Conservation (phyloP, 495 filamentous ascomycete genomes). For the Neurospora tetrasperma region DNA sequence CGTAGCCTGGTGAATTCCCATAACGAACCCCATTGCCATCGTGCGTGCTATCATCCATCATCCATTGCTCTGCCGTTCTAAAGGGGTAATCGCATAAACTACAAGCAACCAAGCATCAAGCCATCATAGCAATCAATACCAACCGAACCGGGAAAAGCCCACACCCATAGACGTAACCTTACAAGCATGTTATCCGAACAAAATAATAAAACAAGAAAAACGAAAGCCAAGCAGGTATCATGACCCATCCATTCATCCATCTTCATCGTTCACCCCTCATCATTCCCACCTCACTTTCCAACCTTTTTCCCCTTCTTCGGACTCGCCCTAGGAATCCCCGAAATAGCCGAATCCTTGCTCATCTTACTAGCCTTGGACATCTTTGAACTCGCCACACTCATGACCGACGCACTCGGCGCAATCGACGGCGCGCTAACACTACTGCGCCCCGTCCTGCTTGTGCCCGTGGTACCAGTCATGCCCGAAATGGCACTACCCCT, state of each 20-base stretch:
- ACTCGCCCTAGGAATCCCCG: background rate
- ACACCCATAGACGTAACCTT: too few relatives aligned
- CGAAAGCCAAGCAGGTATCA: background rate
- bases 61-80: background rate
- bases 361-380: background rate
- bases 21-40: background rate
- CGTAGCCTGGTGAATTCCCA: background rate
- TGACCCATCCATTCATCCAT: background rate
- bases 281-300: background rate
- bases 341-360: background rate
- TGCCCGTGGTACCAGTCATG: slow-evolving; percentile 31
- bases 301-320: background rate
- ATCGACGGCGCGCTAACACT: background rate
- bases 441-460: background rate
- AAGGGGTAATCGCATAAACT: background rate
- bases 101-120: background rate
- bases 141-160: too few relatives aligned
- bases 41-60: background rate
- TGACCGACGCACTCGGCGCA: background rate
- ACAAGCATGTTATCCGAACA: background rate
- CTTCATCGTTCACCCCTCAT: background rate
- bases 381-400: background rate
- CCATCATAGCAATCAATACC: background rate
- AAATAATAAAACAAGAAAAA: background rate
- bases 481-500: slow-evolving; percentile 5